Conservation (phyloP, 2,329 filamentous ascomycete genomes). For the Pseudogymnoascus sp. region DNA sequence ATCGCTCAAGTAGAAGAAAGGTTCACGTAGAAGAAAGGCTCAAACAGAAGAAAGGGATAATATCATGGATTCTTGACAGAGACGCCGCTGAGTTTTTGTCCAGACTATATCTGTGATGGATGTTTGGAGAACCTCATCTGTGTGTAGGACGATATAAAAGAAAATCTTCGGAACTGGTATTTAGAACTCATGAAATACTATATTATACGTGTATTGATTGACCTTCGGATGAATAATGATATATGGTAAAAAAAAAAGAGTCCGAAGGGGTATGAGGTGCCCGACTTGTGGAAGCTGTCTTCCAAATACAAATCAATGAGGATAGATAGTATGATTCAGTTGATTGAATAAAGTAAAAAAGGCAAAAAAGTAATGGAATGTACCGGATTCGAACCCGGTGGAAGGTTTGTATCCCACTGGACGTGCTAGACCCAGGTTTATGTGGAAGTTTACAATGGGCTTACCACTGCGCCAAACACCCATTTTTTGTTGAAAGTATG, state of each 20-base stretch:
- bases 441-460: constrained; percentile 1
- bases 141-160: not conserved
- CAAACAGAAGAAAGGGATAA: not conserved
- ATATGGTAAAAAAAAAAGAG: not conserved
- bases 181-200: not conserved
- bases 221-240: not conserved
- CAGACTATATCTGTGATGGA: not conserved
- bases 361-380: not conserved
- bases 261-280: not conserved
- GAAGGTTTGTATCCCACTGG: not conserved
- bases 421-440: not conserved
- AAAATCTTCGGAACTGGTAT: not conserved
- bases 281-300: not conserved
- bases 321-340: not conserved
- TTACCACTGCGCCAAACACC: not conserved
- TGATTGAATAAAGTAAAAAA: not conserved
- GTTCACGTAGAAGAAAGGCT: not conserved
- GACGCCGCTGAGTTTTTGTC: not conserved
- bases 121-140: not conserved
- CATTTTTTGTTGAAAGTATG: not conserved
- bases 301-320: not conserved
- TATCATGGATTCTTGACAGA: not conserved
- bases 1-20: no score
- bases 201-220: not conserved
- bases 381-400: not conserved